Base-by-base conservation (phyloP, 805 yeast species). In the Starmerella bombi region DNA sequence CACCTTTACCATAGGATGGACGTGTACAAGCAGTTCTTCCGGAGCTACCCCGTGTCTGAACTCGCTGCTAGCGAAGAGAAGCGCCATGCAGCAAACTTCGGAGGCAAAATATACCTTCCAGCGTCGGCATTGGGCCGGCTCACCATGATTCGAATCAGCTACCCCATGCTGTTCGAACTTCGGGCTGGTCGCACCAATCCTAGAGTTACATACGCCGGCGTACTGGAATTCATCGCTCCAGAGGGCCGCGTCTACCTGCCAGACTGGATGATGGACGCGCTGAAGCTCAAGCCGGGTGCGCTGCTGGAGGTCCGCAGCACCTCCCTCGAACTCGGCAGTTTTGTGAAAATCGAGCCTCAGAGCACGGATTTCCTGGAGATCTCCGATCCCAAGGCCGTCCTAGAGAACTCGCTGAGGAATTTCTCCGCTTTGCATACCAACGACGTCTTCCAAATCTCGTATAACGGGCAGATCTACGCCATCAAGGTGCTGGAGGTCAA, bases 201-300 rank as follows among this genome's bases (percentile, higher is more conserved):
- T 16, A 57, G 66, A 25, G 64, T 58, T 6, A 83, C 96, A 0
- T 94, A 85, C 58, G 80, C 86, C 35, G 99, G 99, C 56, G 98
- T 91, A 22, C 64, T 91, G 45, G 98, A 91, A 62, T 91, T 91
- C 59, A 80, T 82, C 15, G 95, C 98, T 1, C 97, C 91, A 56
- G 98, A 91, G 64, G 99, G 99, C 15, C 69, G 98, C 42, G 91
- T 75, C 2, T 91, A 91, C 58, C 54, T 91, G 27, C 99, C 99
- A 0, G 84, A 82, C 51, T 91, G 99, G 99, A 86, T 91, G 86
- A 73, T 91, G 80, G 70, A 64, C 34, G 80, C 93, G 0, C 62
- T 91, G 29, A 66, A 67, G 25, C 62, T 81, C 6, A 70, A 71
- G 37, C 81, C 94, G 0, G 97, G 97, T 0, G 71, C 81, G n/a